A percentile compares a stretch with the other conserved stretches of the same genome.
Evolutionary conservation across 2,329 filamentous ascomycete species (phyloP).

Genomic region (Sporothrix inflata): DNA sequence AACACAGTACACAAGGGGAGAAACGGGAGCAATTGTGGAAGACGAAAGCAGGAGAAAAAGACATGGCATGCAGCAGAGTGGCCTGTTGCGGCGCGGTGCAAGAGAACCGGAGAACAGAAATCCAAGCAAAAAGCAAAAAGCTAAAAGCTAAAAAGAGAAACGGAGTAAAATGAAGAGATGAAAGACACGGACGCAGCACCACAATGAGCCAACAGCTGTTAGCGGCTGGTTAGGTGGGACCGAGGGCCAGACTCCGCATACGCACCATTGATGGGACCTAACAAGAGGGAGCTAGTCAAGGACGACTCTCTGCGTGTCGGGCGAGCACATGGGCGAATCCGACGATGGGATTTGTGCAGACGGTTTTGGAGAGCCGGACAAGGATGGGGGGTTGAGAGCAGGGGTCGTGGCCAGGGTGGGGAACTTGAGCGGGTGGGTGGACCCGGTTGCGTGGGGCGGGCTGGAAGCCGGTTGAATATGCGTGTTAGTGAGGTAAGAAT

Average conservation of each 20-base stretch:
- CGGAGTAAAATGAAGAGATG: neutral
- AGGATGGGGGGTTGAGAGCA: constrained; percentile 4
- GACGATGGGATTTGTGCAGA: constrained; percentile 33
- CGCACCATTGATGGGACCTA: constrained; percentile 18
- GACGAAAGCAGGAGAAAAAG: neutral
- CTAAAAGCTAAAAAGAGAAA: neutral
- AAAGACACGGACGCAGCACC: neutral
- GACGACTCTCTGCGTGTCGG: constrained; percentile 26
- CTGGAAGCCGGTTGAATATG: neutral
- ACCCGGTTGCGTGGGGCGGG: constrained; percentile 5
- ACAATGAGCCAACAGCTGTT: neutral
- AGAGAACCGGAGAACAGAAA: neutral
- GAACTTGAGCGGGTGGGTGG: neutral
- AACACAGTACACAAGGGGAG: neutral
- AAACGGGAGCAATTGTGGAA: neutral
- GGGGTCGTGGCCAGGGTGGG: constrained; percentile 15
- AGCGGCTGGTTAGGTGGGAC: constrained; percentile 10
- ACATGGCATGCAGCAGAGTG: neutral
- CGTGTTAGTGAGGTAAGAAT: neutral
- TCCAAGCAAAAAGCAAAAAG: neutral
- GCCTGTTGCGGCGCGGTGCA: constrained; percentile 1
- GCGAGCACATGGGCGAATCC: constrained; percentile 33
- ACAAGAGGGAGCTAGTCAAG: constrained; percentile 13
- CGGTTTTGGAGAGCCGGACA: neutral
- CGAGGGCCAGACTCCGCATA: constrained; percentile 4